Conservation (phyloP, 768 basidiomycete genomes). For the Mrakia blollopis region DNA sequence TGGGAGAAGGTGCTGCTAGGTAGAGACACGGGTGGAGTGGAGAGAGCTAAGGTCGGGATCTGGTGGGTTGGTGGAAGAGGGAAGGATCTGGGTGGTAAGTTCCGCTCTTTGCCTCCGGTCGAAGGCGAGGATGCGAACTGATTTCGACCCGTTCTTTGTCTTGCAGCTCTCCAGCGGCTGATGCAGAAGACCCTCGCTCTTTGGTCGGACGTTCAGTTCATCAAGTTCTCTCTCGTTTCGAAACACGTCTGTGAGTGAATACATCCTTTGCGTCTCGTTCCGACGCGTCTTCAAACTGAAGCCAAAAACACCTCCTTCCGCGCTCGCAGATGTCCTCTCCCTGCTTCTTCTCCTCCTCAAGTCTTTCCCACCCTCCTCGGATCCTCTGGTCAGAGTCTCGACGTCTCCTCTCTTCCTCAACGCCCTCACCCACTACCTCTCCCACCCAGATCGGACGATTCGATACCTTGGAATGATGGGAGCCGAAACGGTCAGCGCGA, state of each 20-base stretch:
- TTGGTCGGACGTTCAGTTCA: constrained; percentile 73
- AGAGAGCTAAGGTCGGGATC: constrained; percentile 55
- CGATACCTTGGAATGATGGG: constrained; percentile 88
- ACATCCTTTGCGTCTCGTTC: neutral
- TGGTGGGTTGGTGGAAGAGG: constrained; percentile 61
- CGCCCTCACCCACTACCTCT: constrained; percentile 54
- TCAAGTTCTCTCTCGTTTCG: constrained; percentile 70
- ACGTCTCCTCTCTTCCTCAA: constrained; percentile 24
- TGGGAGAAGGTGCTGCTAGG: constrained; percentile 58
- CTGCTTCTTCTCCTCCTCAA: constrained; percentile 61
- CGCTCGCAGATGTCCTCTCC: constrained; percentile 58
- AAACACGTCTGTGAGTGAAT: constrained; percentile 73
- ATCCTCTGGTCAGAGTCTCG: constrained; percentile 52
- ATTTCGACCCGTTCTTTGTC: neutral
- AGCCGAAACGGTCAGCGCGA: constrained; percentile 59
- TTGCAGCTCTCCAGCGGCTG: constrained; percentile 41
- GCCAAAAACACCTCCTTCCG: constrained; percentile 3
- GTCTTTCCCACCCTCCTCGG: constrained; percentile 65
- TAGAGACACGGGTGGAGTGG: constrained; percentile 56
- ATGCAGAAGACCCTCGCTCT: constrained; percentile 49
- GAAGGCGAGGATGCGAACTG: constrained; percentile 41
- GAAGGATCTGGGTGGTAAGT: constrained; percentile 45
- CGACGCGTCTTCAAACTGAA: neutral
- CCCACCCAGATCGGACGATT: constrained; percentile 66
- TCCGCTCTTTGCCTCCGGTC: constrained; percentile 46